These are phyloP conservation scores for Pyrus betulifolia DNA, from an alignment of 306 rosid species.

Conservation along the genomic window DNA sequence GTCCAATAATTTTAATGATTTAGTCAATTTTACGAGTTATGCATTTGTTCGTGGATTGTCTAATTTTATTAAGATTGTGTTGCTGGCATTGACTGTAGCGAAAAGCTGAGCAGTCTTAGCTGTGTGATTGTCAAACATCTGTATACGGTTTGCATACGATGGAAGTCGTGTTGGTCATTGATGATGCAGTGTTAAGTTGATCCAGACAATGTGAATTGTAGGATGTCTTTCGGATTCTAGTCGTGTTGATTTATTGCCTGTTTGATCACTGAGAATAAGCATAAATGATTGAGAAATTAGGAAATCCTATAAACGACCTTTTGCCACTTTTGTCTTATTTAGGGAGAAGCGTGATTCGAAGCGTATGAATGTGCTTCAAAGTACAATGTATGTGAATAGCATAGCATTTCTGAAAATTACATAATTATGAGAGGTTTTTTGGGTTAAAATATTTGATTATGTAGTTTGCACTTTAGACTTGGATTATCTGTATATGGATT, in stretches of 20 bases:
- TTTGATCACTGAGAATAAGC: neutral
- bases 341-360: neutral
- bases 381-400: neutral
- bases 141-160: neutral
- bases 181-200: neutral
- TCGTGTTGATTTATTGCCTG: neutral
- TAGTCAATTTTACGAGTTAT: neutral
- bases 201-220: neutral
- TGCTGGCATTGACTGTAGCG: neutral
- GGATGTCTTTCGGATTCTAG: neutral
- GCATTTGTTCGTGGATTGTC: neutral
- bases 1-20: neutral
- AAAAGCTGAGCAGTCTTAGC: neutral
- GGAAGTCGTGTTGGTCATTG: neutral
- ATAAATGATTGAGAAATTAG: neutral
- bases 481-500: neutral
- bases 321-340: neutral
- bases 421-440: neutral
- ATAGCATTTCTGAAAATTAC: neutral
- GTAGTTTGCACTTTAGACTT: neutral
- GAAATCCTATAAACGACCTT: neutral
- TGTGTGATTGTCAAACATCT: neutral
- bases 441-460: neutral
- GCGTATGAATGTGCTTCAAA: neutral
- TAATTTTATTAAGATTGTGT: neutral